Evolutionary conservation across 495 filamentous ascomycete species (phyloP).

Genomic region (Aspergillus hancockii): DNA sequence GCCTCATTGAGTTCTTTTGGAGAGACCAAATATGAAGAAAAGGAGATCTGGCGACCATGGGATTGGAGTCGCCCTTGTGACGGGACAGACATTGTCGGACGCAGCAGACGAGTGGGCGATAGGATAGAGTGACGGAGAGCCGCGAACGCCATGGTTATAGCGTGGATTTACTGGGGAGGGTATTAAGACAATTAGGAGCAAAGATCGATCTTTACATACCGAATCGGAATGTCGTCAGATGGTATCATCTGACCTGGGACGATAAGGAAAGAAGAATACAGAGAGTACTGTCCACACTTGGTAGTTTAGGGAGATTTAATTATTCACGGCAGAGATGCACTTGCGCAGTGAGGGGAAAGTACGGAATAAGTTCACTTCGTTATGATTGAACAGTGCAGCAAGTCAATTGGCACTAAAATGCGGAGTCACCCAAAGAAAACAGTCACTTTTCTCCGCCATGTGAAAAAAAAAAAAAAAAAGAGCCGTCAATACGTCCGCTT

Average conservation of each 20-base stretch:
- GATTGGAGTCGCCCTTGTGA: conserved; percentile 25
- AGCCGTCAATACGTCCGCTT: conserved; percentile 10
- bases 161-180: conserved; percentile 12
- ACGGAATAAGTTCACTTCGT: conserved; percentile 20
- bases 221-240: conserved; percentile 12
- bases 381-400: too few relatives aligned
- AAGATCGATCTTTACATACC: conserved; percentile 31
- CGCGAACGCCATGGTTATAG: conserved; percentile 38
- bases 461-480: conserved; percentile 30
- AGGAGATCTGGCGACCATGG: conserved; percentile 46
- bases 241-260: conserved; percentile 12
- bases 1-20: conserved; percentile 79
- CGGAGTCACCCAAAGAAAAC: conserved; percentile 18
- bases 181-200: conserved; percentile 4
- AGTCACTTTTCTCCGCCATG: conserved; percentile 23
- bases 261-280: not conserved
- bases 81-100: conserved; percentile 35
- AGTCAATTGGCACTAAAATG: conserved; percentile 7
- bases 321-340: too few relatives aligned
- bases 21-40: conserved; percentile 82
- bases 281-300: not conserved
- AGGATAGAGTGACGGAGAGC: conserved; percentile 35
- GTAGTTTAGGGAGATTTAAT: too few relatives aligned
- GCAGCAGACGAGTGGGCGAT: conserved; percentile 32
- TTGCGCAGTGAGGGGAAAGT: conserved; percentile 12